Base-by-base conservation (phyloP, 2,329 filamentous ascomycete species). In the Hortaea werneckii region DNA sequence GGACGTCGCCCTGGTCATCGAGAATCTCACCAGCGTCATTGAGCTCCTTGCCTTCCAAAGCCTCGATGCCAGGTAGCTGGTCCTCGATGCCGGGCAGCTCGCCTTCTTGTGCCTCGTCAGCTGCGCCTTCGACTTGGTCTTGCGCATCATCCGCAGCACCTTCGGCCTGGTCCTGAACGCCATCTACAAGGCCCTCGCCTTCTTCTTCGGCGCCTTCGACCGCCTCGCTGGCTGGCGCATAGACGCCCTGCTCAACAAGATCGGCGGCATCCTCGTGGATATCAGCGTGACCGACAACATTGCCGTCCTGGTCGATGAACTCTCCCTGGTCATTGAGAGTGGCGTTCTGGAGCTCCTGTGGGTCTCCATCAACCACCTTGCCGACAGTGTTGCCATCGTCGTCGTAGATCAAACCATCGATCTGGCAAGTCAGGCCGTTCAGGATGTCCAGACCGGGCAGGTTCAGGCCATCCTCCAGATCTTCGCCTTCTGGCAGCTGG, bases 301-400 rank as follows among this genome's bases (percentile, higher is more conserved):
- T 72, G 44, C 75, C 75, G 4, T 73, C 66, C 3, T 75, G 67
- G 48, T 77, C 72, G n/a, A 76, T 58, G 49, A 78, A 75, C 54
- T 76, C 73, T 43, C 75, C 75, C 27, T 74, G 65, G 49, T 73
- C 68, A 54, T 77, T 76, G 50, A 74, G 68, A 39, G 67, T 68
- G 44, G 65, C 65, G 56, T 72, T 70, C 54, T 71, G 61, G 32
- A 75, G 69, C 44, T 73, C 61, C 30, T 66, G 54, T 46, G 71
- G 69, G 49, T 75, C 67, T 42, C 72, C 72, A 38, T 74, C 71
- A 39, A 66, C 58, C 26, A 75, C 61, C 39, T 65, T 66, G 8
- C 71, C 72, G 47, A 75, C 60, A 39, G 70, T 71, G 57, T 75
- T 72, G 12, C 72, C 72, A 41, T 74, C 72, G 34, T 71, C 66